Evolutionary conservation across 208 protist genomes (phyloP).

Genomic region (Kentomonas sorsogonicus): DNA sequence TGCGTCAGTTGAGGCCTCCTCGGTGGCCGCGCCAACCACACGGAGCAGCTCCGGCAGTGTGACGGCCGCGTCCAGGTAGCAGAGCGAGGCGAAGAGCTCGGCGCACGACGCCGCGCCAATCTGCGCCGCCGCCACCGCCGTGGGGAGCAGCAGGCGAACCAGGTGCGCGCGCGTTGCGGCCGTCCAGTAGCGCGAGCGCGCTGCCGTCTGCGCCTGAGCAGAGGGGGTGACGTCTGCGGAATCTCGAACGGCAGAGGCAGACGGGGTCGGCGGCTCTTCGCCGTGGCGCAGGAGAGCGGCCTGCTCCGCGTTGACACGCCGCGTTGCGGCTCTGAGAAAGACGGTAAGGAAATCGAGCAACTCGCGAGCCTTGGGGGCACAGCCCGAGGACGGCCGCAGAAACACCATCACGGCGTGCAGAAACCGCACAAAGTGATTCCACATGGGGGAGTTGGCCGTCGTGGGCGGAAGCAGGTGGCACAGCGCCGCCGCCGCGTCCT

Average conservation of each 20-base stretch:
- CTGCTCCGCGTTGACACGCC: too few relatives aligned
- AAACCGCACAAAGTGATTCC: slow-evolving; percentile 76
- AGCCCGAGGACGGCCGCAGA: slow-evolving; percentile 31
- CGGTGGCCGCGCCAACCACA: too few relatives aligned
- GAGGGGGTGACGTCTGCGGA: background rate
- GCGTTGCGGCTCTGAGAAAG: too few relatives aligned
- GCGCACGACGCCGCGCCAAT: slow-evolving; percentile 16
- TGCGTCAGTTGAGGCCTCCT: too few relatives aligned
- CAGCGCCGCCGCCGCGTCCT: background rate
- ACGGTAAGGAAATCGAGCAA: too few relatives aligned
- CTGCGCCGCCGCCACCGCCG: slow-evolving; percentile 31
- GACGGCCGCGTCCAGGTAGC: slow-evolving; percentile 30
- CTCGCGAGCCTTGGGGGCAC: slow-evolving; percentile 13
- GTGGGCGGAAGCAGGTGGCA: slow-evolving; percentile 4
- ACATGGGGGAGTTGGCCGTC: slow-evolving; percentile 37
- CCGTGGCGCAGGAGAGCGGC: too few relatives aligned
- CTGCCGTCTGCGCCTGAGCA: background rate
- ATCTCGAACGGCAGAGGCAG: too few relatives aligned
- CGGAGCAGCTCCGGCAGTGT: slow-evolving; percentile 28
- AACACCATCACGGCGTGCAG: slow-evolving; percentile 66
- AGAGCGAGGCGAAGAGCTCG: slow-evolving; percentile 25
- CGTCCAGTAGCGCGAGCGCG: slow-evolving; percentile 28
- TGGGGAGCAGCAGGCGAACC: slow-evolving; percentile 38
- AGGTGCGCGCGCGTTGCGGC: slow-evolving; percentile 33
- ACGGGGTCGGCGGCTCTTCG: too few relatives aligned